Evolutionary conservation across 139 green algal species (phyloP).

Genomic region (Chloropicon primus): DNA sequence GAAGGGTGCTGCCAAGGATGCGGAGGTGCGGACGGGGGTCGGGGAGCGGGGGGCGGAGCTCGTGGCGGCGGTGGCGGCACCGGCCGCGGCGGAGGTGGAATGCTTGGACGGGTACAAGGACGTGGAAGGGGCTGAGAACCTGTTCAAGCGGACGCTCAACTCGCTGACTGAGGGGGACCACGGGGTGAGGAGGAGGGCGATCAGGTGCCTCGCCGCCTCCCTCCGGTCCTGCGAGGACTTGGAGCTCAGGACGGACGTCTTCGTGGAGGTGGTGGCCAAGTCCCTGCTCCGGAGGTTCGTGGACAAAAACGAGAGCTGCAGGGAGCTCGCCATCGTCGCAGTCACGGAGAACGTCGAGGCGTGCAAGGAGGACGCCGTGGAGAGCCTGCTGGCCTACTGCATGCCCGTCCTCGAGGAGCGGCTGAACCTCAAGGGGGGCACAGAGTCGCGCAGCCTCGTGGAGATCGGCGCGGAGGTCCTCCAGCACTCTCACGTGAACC

Average conservation of each 20-base stretch:
- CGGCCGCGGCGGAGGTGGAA: neutral
- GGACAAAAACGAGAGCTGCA: neutral
- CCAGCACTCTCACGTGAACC: neutral
- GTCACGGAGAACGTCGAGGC: neutral
- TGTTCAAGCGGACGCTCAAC: neutral
- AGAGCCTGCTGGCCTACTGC: neutral
- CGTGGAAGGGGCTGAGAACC: neutral
- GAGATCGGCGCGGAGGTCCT: neutral
- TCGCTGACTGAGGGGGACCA: neutral
- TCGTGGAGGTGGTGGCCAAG: neutral
- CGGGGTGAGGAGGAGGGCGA: neutral
- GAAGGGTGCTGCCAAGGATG: too few species aligned
- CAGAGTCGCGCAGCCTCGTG: neutral
- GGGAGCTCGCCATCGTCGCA: neutral
- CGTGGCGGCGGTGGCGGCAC: neutral
- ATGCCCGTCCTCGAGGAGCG: slow-evolving; percentile 5
- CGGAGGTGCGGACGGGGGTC: neutral
- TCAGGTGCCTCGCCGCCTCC: neutral
- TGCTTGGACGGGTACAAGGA: neutral
- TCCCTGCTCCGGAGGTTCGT: neutral
- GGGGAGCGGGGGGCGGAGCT: neutral
- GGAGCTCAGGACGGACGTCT: neutral
- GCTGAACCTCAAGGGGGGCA: neutral
- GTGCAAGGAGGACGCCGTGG: neutral
- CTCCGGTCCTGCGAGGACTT: neutral